phyloP scores from a whole-genome alignment of 371 early-diverging fungal species.

The Umbelopsis sp. region DNA sequence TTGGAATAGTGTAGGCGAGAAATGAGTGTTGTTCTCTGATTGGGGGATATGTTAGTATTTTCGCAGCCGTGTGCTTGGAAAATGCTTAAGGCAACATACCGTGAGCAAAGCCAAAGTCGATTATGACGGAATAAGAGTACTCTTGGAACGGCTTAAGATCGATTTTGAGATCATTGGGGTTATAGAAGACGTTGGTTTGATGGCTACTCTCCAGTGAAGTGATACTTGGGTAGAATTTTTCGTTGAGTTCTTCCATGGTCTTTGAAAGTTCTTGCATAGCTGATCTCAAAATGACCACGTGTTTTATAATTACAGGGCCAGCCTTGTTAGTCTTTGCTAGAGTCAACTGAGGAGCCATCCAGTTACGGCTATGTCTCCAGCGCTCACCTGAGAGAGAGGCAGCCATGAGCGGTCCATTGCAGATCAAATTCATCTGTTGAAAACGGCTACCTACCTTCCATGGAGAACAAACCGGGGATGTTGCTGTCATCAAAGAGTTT shows the following conservation, averaged over 20 bases:
- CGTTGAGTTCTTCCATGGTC: background rate
- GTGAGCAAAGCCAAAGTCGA: slow-evolving; percentile 20
- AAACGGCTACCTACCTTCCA: slow-evolving; percentile 1
- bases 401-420: background rate
- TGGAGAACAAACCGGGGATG: slow-evolving; percentile 11
- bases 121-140: slow-evolving; percentile 4
- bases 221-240: slow-evolving; percentile 1
- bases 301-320: background rate
- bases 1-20: background rate
- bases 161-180: background rate
- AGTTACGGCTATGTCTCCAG: slow-evolving; percentile 18
- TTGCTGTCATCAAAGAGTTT: slow-evolving; percentile 4
- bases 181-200: background rate
- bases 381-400: slow-evolving; percentile 3
- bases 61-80: too few relatives aligned
- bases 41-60: background rate
- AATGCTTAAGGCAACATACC: background rate
- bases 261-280: background rate
- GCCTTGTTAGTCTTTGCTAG: slow-evolving; percentile 12
- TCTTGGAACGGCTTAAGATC: background rate
- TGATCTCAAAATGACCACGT: background rate
- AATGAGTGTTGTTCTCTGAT: background rate
- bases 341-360: slow-evolving; percentile 20
- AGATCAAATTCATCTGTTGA: background rate
- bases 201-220: background rate